A percentile compares a stretch with the other conserved stretches of the same genome.
These are phyloP conservation scores for Nakataea oryzae DNA, from an alignment of 2,329 filamentous ascomycete species.

Conservation along the genomic window DNA sequence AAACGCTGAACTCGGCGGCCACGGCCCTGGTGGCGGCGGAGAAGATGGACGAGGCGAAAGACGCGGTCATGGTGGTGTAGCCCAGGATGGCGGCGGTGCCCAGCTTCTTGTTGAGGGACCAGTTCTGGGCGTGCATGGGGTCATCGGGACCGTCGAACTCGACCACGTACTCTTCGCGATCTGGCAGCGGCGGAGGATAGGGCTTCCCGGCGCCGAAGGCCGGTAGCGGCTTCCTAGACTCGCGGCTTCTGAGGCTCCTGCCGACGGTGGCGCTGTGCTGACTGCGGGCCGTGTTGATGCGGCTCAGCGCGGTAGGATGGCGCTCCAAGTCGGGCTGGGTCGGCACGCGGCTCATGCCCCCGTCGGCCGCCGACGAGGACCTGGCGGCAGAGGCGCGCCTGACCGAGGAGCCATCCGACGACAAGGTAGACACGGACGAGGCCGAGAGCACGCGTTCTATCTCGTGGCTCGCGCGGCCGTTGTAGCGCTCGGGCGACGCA, in stretches of 20 bases:
- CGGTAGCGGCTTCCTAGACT: constrained; percentile 49
- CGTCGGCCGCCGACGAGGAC: constrained; percentile 22
- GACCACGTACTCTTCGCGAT: constrained; percentile 64
- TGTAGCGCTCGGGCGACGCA: constrained; percentile 23
- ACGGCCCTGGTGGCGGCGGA: constrained; percentile 53
- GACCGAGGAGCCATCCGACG: constrained; percentile 20
- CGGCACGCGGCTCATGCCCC: constrained; percentile 47
- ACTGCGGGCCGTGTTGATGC: constrained; percentile 60
- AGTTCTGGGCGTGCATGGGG: constrained; percentile 80
- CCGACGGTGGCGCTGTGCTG: constrained; percentile 69
- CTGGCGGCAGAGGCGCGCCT: constrained; percentile 8
- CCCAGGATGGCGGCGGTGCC: constrained; percentile 57
- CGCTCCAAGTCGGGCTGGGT: constrained; percentile 60
- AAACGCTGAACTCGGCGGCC: constrained; percentile 48
- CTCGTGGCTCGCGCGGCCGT: constrained; percentile 16
- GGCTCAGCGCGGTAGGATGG: constrained; percentile 57
- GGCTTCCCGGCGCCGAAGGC: constrained; percentile 64
- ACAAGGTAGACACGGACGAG: constrained; percentile 38
- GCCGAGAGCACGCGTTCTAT: constrained; percentile 50
- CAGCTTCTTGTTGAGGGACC: constrained; percentile 70
- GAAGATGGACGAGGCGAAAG: constrained; percentile 69
- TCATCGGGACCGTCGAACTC: constrained; percentile 80
- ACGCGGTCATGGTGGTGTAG: constrained; percentile 60
- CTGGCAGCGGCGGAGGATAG: constrained; percentile 59
- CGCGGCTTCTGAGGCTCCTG: constrained; percentile 19